Conservation (phyloP, 257 asterid species). For the Nicotiana knightiana region DNA sequence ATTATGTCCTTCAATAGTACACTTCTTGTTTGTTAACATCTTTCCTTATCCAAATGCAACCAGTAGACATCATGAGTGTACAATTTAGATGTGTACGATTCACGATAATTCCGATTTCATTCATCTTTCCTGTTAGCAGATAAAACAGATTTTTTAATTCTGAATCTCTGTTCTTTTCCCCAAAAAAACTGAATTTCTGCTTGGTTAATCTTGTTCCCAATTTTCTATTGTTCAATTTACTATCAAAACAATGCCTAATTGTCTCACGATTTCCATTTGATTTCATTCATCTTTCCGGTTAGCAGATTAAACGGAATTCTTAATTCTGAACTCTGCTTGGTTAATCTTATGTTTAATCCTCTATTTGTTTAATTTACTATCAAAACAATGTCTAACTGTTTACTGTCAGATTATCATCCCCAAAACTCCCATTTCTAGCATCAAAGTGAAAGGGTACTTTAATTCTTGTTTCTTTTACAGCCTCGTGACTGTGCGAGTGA, state of each 20-base stretch:
- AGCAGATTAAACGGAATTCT: not conserved
- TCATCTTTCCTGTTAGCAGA: not conserved
- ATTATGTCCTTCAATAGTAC: not conserved
- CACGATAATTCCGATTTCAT: not conserved
- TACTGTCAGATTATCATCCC: not conserved
- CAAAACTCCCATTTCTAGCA: not conserved
- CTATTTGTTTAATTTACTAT: not conserved
- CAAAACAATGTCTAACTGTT: not conserved
- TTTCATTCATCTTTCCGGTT: not conserved
- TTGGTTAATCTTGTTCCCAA: not conserved
- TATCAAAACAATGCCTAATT: not conserved
- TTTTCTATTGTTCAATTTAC: not conserved
- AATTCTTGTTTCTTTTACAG: constrained; percentile 40
- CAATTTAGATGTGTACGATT: not conserved
- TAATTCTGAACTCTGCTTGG: not conserved
- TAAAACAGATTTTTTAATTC: not conserved
- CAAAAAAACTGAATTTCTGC: not conserved
- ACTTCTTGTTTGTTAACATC: not conserved
- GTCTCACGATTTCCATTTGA: not conserved
- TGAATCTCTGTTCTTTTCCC: no score
- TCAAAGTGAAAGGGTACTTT: not conserved
- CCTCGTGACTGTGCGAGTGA: constrained; percentile 63
- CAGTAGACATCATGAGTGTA: not conserved
- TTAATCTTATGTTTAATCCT: not conserved
- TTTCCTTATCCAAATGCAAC: not conserved